Evolutionary conservation across 352 stramenopile species (phyloP).

Genomic region (Globisporangium spiculum): DNA sequence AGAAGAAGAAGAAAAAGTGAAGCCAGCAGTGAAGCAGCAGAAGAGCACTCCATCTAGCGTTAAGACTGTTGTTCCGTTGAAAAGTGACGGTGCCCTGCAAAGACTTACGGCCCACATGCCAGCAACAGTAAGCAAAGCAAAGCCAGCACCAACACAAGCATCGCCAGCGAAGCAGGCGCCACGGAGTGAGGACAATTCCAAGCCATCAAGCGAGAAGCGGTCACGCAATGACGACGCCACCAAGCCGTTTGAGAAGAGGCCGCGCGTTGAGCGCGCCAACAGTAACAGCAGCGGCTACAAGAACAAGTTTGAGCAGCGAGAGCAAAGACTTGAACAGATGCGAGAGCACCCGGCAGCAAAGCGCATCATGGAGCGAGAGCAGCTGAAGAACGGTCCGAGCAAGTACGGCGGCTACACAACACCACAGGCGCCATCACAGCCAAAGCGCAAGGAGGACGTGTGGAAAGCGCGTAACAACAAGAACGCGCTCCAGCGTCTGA

Average conservation of each 20-base stretch:
- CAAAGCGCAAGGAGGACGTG: conserved; percentile 26
- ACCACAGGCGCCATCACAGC: conserved; percentile 13
- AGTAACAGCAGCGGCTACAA: neutral
- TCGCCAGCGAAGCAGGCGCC: conserved; percentile 3
- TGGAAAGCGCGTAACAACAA: conserved; percentile 18
- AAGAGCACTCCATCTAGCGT: neutral
- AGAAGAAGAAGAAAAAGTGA: conserved; percentile 20
- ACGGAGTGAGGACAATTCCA: neutral
- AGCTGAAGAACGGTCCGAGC: conserved; percentile 10
- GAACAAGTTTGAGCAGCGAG: conserved; percentile 3
- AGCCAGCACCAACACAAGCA: neutral
- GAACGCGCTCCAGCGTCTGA: conserved; percentile 18
- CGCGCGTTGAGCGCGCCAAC: conserved; percentile 3
- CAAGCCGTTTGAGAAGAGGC: conserved; percentile 15
- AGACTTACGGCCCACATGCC: conserved; percentile 38
- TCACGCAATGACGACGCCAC: neutral
- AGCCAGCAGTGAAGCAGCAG: conserved; percentile 11
- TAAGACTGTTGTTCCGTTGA: neutral
- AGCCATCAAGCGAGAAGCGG: conserved; percentile 7
- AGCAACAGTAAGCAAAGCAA: conserved; percentile 13
- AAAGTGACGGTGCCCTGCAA: conserved; percentile 11
- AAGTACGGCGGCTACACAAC: conserved; percentile 2
- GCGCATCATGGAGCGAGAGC: conserved; percentile 15
- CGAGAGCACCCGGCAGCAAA: conserved; percentile 14
- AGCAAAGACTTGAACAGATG: conserved; percentile 1